Evolutionary conservation across 179 eudicot genomes (phyloP).

Genomic region (Spergularia azorica): DNA sequence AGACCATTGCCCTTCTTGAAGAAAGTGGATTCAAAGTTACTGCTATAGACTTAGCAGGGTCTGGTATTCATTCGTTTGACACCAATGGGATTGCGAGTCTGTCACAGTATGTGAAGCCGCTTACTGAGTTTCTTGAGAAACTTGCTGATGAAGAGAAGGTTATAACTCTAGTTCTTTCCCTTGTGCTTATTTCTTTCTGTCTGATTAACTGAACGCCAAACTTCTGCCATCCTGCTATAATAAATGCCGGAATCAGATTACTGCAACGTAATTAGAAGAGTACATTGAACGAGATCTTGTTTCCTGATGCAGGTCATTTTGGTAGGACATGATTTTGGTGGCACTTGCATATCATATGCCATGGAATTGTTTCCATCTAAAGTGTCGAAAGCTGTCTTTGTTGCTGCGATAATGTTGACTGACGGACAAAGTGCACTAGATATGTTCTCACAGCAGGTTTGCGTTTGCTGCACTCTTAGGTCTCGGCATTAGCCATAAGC

Average conservation of each 20-base stretch:
- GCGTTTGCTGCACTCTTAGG: constrained; percentile 7
- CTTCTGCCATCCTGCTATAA: neutral
- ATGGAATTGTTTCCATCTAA: constrained; percentile 75
- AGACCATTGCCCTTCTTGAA: constrained; percentile 83
- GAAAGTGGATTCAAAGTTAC: constrained; percentile 81
- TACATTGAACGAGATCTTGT: neutral
- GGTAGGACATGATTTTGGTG: constrained; percentile 98
- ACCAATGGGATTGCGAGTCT: constrained; percentile 73
- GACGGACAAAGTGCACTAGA: constrained; percentile 81
- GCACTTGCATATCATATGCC: constrained; percentile 83
- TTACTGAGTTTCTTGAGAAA: constrained; percentile 64
- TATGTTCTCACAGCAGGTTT: constrained; percentile 80
- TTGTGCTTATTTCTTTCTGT: too few relatives aligned
- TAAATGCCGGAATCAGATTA: neutral
- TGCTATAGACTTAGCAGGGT: constrained; percentile 87
- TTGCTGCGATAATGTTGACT: constrained; percentile 82
- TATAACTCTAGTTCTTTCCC: constrained; percentile 15
- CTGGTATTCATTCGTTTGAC: constrained; percentile 82
- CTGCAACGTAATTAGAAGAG: neutral
- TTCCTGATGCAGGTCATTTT: constrained; percentile 63
- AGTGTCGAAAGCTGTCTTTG: constrained; percentile 72
- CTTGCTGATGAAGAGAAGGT: constrained; percentile 85
- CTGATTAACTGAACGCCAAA: neutral
- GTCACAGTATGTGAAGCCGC: constrained; percentile 83
- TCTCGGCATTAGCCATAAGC: neutral